These are phyloP conservation scores for Populus tomentosa DNA, from an alignment of 441 rosid species.

Conservation along the genomic window DNA sequence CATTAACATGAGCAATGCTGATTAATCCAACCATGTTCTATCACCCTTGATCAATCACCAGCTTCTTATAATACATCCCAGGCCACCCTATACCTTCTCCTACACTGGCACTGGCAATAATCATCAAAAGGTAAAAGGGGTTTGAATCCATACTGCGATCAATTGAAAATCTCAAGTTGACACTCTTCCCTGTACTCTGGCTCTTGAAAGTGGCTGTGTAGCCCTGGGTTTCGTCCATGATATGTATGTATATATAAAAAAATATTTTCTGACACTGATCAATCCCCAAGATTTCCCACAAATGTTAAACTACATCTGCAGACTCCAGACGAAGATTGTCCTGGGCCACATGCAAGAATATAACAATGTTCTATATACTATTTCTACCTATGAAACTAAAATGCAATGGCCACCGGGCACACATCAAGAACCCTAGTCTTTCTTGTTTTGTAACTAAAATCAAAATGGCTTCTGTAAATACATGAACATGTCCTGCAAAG, in stretches of 20 bases:
- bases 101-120: background rate
- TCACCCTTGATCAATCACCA: background rate
- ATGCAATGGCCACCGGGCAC: background rate
- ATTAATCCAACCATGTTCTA: background rate
- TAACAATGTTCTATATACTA: background rate
- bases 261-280: background rate
- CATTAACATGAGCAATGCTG: conserved; percentile 18
- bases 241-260: too few species aligned
- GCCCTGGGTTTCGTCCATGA: too few species aligned
- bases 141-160: too few species aligned
- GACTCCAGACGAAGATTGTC: background rate
- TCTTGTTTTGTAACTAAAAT: background rate
- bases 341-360: background rate
- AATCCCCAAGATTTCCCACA: background rate
- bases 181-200: too few species aligned
- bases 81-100: background rate
- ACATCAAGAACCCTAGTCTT: background rate
- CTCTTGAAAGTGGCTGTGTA: too few species aligned
- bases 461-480: conserved; percentile 32
- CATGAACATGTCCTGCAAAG: conserved; percentile 54
- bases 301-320: background rate
- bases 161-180: too few species aligned
- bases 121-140: too few species aligned
- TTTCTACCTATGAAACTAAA: background rate
- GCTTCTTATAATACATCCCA: background rate